Base-by-base conservation (phyloP, 2,329 filamentous ascomycete genomes). In the Cladobotryum protrusum region DNA sequence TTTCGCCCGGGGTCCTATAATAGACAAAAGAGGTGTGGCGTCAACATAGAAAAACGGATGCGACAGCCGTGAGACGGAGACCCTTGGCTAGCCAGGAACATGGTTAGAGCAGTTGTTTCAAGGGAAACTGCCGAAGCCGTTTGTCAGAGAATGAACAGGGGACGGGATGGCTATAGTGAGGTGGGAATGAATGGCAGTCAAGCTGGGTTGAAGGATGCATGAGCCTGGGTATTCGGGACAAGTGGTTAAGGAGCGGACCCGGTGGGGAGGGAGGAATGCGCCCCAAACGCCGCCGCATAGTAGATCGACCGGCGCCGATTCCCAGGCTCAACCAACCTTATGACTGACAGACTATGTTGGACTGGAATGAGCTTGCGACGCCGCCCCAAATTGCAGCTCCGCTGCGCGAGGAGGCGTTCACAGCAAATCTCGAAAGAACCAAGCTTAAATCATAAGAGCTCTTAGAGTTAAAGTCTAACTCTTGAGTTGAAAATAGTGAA, bases 11-110 rank as follows among this genome's bases (percentile, higher is more conserved):
- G 55, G 60, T 58, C 54, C 48, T 62, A 61, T 64, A 64, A 54
- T 59, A 54, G 54, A 52, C 51, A 58, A 61, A 61, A 61, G 54
- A 54, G 57, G 59, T 19, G 15, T 29, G 24, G 24, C 24, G 24
- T 29, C 24, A 4, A 29, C 24, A 29, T 29, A 18, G 40, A 42
- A 42, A 42, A 18, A 20, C 15, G 40, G 40, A 42, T 42, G 40
- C 19, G 40, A 14, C 40, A 19, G 40, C 18, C 57, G 54, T 56
- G 61, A 58, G 41, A 35, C 59, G 50, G 55, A 54, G 43, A 44
- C 56, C 56, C 57, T 55, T 56, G 58, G 62, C 57, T 53, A 44
- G 45, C 54, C 54, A 58, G 57, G 40, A 42, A 42, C 40, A 29
- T 29, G 24, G 24, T 29, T 29, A 29, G 24, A 29, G 11, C 24